These are phyloP conservation scores for Lentinula sp. DNA, from an alignment of 768 basidiomycete species.

Conservation along the genomic window DNA sequence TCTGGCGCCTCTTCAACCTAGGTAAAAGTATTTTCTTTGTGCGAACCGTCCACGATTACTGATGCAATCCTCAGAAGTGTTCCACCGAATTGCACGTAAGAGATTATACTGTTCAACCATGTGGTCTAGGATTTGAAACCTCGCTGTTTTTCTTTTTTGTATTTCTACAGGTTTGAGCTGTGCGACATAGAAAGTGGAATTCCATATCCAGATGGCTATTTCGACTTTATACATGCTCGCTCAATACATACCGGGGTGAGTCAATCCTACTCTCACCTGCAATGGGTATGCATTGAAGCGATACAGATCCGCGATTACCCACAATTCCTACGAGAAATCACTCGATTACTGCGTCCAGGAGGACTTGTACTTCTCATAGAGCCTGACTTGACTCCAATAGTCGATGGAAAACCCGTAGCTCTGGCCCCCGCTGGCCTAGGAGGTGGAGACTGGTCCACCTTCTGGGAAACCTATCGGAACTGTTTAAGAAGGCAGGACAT, in stretches of 20 bases:
- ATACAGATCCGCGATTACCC: slow-evolving; percentile 57
- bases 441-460: slow-evolving; percentile 52
- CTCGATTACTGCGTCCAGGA: slow-evolving; percentile 63
- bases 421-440: slow-evolving; percentile 25
- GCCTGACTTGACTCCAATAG: slow-evolving; percentile 46
- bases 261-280: slow-evolving; percentile 11
- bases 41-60: not conserved
- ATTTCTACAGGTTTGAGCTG: slow-evolving; percentile 51
- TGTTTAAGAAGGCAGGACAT: slow-evolving; percentile 47
- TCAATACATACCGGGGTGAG: slow-evolving; percentile 63
- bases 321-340: slow-evolving; percentile 52
- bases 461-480: slow-evolving; percentile 57
- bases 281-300: not conserved
- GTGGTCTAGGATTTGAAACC: not conserved
- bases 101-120: slow-evolving; percentile 8
- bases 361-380: slow-evolving; percentile 67
- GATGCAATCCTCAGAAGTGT: slow-evolving; percentile 38
- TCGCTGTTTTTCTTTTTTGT: not conserved
- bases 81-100: slow-evolving; percentile 71
- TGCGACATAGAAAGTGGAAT: slow-evolving; percentile 60
- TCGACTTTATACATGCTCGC: slow-evolving; percentile 67
- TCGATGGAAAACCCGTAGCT: slow-evolving; percentile 24
- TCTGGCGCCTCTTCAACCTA: slow-evolving; percentile 67
- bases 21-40: slow-evolving; percentile 28
- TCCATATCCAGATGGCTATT: slow-evolving; percentile 57